phyloP scores from a whole-genome alignment of 75 land plant species.

The Cryptomeria japonica region DNA sequence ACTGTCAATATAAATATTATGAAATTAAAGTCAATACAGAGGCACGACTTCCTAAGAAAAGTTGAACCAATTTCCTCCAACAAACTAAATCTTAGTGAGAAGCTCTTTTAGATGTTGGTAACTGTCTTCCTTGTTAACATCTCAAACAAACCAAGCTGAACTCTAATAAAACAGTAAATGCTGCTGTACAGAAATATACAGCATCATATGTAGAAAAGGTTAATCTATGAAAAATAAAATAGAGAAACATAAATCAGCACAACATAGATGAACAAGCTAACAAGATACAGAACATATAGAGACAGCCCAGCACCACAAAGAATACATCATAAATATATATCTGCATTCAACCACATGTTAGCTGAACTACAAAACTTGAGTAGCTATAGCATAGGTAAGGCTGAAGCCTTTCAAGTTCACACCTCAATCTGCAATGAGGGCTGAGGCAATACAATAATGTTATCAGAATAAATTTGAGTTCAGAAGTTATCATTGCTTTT shows the following conservation, averaged over 20 bases:
- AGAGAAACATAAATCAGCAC: not conserved
- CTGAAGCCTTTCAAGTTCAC: not conserved
- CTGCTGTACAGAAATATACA: no score
- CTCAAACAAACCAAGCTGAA: not conserved
- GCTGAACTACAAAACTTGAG: no score
- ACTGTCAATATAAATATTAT: no score
- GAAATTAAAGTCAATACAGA: not conserved
- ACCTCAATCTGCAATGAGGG: not conserved
- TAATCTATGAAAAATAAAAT: not conserved
- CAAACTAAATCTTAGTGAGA: not conserved
- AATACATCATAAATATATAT: no score
- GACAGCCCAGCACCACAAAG: not conserved
- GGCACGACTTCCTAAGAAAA: not conserved
- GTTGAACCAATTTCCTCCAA: not conserved
- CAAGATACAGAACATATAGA: not conserved
- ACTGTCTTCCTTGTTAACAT: not conserved
- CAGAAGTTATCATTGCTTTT: not conserved
- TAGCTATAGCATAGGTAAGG: not conserved
- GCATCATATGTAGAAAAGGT: not conserved
- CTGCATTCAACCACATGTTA: not conserved
- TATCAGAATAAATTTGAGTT: not conserved
- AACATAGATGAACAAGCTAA: not conserved
- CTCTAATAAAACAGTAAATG: not conserved
- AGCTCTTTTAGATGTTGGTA: not conserved
- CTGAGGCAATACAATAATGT: not conserved